Conservation (phyloP, 2,329 filamentous ascomycete genomes). For the Cercospora sojina region DNA sequence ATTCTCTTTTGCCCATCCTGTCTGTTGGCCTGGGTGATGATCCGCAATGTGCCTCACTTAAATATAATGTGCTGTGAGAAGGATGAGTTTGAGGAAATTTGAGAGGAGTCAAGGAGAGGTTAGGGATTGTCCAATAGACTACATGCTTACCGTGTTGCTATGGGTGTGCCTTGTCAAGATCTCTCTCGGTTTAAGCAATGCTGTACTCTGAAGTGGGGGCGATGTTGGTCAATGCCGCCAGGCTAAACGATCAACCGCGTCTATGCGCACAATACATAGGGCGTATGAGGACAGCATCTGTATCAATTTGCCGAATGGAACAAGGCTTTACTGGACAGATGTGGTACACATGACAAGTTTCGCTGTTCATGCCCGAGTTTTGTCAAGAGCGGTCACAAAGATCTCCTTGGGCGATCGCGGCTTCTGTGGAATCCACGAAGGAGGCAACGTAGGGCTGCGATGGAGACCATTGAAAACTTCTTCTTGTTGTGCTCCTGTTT, state of each 20-base stretch:
- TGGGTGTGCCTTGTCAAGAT: neutral
- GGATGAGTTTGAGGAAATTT: neutral
- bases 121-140: neutral
- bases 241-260: neutral
- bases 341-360: neutral
- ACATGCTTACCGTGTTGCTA: neutral
- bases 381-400: neutral
- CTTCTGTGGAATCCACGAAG: neutral
- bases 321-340: neutral
- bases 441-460: neutral
- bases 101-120: neutral
- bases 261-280: neutral
- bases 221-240: neutral
- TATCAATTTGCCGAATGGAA: neutral
- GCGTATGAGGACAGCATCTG: neutral
- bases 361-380: neutral
- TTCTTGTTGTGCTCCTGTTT: neutral
- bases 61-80: neutral
- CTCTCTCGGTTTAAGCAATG: neutral
- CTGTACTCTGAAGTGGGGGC: neutral
- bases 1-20: slow-evolving; percentile 46
- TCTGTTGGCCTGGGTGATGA: slow-evolving; percentile 26
- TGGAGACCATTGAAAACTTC: neutral
- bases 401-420: neutral
- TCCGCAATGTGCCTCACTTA: neutral